phyloP scores from a whole-genome alignment of 139 green algal genomes.

The Chlamydomonas urium region DNA sequence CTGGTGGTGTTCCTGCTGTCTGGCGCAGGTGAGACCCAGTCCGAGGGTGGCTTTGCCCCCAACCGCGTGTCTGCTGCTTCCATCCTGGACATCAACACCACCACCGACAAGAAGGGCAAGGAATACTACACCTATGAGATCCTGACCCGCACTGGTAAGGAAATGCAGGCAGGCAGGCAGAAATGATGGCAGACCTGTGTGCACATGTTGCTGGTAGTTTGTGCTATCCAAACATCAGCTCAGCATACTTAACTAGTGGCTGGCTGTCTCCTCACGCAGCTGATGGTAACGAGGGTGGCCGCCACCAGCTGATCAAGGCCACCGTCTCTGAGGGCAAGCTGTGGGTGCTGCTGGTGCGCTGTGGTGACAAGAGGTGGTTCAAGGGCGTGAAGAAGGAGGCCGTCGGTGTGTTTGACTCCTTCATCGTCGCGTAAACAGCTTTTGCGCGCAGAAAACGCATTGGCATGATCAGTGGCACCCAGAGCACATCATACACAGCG shows the following conservation, averaged over 20 bases:
- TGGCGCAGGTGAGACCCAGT: slow-evolving; percentile 67
- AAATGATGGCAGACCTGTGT: neutral
- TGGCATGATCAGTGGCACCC: too few species aligned
- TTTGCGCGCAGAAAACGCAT: too few species aligned
- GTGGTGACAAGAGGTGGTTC: slow-evolving; percentile 95
- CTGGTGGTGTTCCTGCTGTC: neutral
- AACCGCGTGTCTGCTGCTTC: slow-evolving; percentile 75
- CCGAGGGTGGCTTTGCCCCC: slow-evolving; percentile 89
- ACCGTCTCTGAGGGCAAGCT: slow-evolving; percentile 83
- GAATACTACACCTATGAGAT: slow-evolving; percentile 94
- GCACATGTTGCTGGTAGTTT: neutral
- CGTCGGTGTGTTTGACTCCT: slow-evolving; percentile 60
- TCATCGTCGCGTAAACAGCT: slow-evolving; percentile 66
- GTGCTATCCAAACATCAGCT: neutral
- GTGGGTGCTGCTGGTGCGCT: slow-evolving; percentile 82
- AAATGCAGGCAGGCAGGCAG: slow-evolving; percentile 17
- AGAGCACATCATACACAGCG: too few species aligned
- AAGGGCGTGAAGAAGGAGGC: slow-evolving; percentile 80
- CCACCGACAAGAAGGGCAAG: slow-evolving; percentile 89
- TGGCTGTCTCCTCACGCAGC: too few species aligned
- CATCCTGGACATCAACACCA: slow-evolving; percentile 72
- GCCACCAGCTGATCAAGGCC: slow-evolving; percentile 91
- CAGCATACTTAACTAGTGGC: neutral
- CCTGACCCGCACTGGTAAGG: slow-evolving; percentile 69
- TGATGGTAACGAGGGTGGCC: slow-evolving; percentile 95